phyloP scores from a whole-genome alignment of 345 rosid species.

The Reutealis trisperma region DNA sequence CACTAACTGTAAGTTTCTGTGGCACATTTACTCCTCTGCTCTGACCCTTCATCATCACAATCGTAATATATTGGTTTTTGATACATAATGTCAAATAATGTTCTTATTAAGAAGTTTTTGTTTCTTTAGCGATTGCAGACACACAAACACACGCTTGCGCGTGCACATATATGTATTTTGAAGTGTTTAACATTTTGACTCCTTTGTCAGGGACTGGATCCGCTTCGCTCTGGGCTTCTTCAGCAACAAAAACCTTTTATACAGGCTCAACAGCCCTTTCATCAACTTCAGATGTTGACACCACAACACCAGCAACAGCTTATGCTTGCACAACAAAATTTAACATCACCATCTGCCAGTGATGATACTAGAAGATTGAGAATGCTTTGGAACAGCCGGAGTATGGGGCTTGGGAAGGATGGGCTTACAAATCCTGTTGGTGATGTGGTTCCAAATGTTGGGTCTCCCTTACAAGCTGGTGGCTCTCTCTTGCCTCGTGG shows the following conservation, averaged over 20 bases:
- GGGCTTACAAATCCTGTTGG: constrained; percentile 68
- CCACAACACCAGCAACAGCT: constrained; percentile 98
- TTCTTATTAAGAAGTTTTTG: no score
- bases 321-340: constrained; percentile 81
- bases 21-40: not conserved
- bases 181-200: constrained; percentile 20
- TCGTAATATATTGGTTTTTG: not conserved
- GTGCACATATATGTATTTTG: not conserved
- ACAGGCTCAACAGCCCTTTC: constrained; percentile 87
- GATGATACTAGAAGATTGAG: constrained; percentile 80
- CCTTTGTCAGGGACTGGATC: constrained; percentile 64
- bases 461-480: constrained; percentile 69
- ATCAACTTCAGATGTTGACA: constrained; percentile 82
- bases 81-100: not conserved
- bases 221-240: constrained; percentile 68
- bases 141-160: no score
- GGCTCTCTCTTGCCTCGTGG: constrained; percentile 55
- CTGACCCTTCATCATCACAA: not conserved
- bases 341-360: constrained; percentile 72
- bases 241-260: constrained; percentile 88
- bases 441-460: constrained; percentile 67
- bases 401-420: constrained; percentile 67
- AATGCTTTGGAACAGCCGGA: constrained; percentile 70
- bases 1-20: constrained; percentile 69
- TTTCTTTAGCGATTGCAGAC: not conserved